phyloP scores from a whole-genome alignment of 495 filamentous ascomycete species.

The Penicillium odoratum region DNA sequence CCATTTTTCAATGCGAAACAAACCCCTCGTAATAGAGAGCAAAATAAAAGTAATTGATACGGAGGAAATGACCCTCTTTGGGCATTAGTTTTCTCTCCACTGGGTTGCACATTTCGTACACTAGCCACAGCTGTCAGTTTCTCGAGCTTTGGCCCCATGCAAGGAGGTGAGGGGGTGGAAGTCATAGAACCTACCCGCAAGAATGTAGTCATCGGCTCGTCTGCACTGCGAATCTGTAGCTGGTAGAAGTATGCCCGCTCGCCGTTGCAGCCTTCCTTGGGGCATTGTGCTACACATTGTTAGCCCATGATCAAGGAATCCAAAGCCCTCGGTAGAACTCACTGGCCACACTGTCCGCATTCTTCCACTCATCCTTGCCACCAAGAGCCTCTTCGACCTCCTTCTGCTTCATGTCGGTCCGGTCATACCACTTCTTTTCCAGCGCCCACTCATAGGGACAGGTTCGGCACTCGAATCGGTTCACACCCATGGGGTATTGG shows the following conservation, averaged over 20 bases:
- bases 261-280: conserved; percentile 70
- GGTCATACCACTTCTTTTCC: conserved; percentile 70
- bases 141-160: conserved; percentile 15
- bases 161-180: conserved; percentile 19
- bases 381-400: conserved; percentile 92
- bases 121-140: conserved; percentile 36
- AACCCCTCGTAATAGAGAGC: neutral
- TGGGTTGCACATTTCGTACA: conserved; percentile 48
- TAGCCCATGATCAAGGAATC: neutral
- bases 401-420: conserved; percentile 69
- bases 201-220: conserved; percentile 98
- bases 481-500: conserved; percentile 51
- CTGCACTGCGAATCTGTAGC: conserved; percentile 95
- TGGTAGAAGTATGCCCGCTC: conserved; percentile 88
- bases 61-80: conserved; percentile 4
- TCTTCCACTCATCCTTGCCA: conserved; percentile 81
- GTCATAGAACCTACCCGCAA: conserved; percentile 63
- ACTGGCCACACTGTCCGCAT: conserved; percentile 77
- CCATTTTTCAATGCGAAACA: conserved; percentile 5
- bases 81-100: conserved; percentile 45
- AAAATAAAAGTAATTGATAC: neutral
- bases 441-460: conserved; percentile 87
- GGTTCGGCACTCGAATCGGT: conserved; percentile 87
- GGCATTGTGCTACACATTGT: conserved; percentile 63
- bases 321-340: conserved; percentile 22